phyloP scores from a whole-genome alignment of 768 basidiomycete genomes.

The Chiua virens region DNA sequence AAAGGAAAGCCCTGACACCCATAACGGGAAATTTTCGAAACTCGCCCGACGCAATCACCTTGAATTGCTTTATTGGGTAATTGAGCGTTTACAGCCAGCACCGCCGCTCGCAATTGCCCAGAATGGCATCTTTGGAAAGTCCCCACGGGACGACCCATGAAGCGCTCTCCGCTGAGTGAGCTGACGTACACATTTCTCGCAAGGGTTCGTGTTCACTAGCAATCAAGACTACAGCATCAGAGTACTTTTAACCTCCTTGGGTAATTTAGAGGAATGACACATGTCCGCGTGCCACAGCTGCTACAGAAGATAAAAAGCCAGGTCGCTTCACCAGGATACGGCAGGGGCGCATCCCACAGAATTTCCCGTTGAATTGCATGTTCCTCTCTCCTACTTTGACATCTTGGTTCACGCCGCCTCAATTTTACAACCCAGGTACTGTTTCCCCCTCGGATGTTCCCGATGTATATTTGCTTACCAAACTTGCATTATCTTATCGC shows the following conservation, averaged over 20 bases:
- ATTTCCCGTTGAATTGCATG: slow-evolving; percentile 1
- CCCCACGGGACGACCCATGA: background rate
- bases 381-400: background rate
- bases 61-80: slow-evolving; percentile 20
- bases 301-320: slow-evolving; percentile 26
- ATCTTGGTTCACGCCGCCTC: background rate
- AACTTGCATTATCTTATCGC: slow-evolving; percentile 25
- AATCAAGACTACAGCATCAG: slow-evolving; percentile 29
- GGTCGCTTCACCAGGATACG: too few species aligned
- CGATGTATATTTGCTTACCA: slow-evolving; percentile 16
- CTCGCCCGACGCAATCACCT: slow-evolving; percentile 16
- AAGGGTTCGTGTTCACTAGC: slow-evolving; percentile 20
- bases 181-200: slow-evolving; percentile 34
- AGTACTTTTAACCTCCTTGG: slow-evolving; percentile 19
- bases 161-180: slow-evolving; percentile 15
- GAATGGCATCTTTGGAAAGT: slow-evolving; percentile 14
- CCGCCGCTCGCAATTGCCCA: slow-evolving; percentile 25
- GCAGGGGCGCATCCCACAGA: background rate
- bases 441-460: slow-evolving; percentile 12
- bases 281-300: slow-evolving; percentile 16
- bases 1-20: too few species aligned
- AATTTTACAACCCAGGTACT: slow-evolving; percentile 1
- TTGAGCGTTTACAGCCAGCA: slow-evolving; percentile 7
- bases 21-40: too few species aligned
- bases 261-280: slow-evolving; percentile 25